phyloP scores from a whole-genome alignment of 2,329 filamentous ascomycete genomes.

The Trichoderma oligosporum region DNA sequence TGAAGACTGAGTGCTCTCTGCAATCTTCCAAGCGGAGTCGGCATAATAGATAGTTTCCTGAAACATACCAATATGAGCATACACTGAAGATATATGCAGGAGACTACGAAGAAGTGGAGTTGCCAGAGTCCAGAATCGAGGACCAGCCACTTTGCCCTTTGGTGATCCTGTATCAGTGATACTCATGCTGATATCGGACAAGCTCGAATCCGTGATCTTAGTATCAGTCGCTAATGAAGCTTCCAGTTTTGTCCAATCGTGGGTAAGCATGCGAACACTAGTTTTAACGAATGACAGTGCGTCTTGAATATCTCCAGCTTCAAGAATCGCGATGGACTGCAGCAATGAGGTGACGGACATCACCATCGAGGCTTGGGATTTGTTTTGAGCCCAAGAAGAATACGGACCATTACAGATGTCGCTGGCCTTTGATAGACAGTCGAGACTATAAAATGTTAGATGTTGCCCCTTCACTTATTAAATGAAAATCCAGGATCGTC shows the following conservation, averaged over 20 bases:
- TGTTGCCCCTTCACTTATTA: background rate
- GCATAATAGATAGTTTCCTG: conserved; percentile 86
- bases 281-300: conserved; percentile 56
- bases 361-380: conserved; percentile 32
- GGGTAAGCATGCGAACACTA: conserved; percentile 53
- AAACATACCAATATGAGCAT: conserved; percentile 79
- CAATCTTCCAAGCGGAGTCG: conserved; percentile 77
- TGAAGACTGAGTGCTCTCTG: conserved; percentile 61
- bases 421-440: conserved; percentile 39
- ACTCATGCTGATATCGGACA: conserved; percentile 30
- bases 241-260: conserved; percentile 54
- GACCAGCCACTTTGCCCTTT: conserved; percentile 34
- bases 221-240: conserved; percentile 22
- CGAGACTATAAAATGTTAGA: conserved; percentile 24
- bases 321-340: conserved; percentile 62
- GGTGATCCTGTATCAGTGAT: conserved; percentile 26
- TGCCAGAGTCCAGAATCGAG: conserved; percentile 76
- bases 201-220: conserved; percentile 28
- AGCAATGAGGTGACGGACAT: conserved; percentile 45
- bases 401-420: conserved; percentile 31
- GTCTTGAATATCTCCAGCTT: conserved; percentile 55
- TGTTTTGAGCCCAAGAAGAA: conserved; percentile 35
- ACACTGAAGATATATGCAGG: conserved; percentile 70
- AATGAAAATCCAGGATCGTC: background rate
- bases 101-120: conserved; percentile 68